Evolutionary conservation across 805 yeast species (phyloP).

Genomic region (Nakazawaea laoshanensis): DNA sequence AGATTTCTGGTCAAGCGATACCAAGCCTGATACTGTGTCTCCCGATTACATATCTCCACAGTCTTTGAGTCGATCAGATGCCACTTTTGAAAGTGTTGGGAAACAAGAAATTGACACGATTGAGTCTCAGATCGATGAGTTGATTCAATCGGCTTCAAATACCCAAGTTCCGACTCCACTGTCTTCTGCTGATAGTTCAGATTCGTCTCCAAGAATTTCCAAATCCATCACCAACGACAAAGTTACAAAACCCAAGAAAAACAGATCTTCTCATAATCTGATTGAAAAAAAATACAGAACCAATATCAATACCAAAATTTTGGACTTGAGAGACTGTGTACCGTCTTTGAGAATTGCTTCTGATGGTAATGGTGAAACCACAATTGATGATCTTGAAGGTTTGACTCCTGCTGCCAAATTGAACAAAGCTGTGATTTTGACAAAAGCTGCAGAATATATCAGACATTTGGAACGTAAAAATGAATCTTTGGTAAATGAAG

Average conservation of each 20-base stretch:
- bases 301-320: slow-evolving; percentile 64
- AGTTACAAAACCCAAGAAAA: slow-evolving; percentile 36
- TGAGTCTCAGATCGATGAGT: slow-evolving; percentile 5
- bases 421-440: slow-evolving; percentile 69
- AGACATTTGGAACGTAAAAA: slow-evolving; percentile 61
- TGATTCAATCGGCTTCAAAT: slow-evolving; percentile 5
- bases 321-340: slow-evolving; percentile 66
- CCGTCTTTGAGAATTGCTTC: slow-evolving; percentile 66
- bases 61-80: slow-evolving; percentile 2
- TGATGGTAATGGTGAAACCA: slow-evolving; percentile 29
- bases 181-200: not conserved
- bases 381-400: slow-evolving; percentile 55
- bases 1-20: slow-evolving; percentile 5
- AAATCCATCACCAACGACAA: slow-evolving; percentile 1
- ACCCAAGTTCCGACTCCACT: slow-evolving; percentile 8
- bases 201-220: slow-evolving; percentile 1
- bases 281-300: slow-evolving; percentile 77
- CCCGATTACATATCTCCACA: slow-evolving; percentile 7
- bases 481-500: slow-evolving; percentile 38
- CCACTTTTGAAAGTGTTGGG: slow-evolving; percentile 4
- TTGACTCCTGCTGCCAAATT: slow-evolving; percentile 66
- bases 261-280: slow-evolving; percentile 65
- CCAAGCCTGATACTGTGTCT: not conserved
- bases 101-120: slow-evolving; percentile 2
- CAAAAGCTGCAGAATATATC: slow-evolving; percentile 77